Evolutionary conservation across 495 filamentous ascomycete genomes (phyloP), one percentile per base, ranked within the genome.

Genomic region (Penicillium pulvis): DNA sequence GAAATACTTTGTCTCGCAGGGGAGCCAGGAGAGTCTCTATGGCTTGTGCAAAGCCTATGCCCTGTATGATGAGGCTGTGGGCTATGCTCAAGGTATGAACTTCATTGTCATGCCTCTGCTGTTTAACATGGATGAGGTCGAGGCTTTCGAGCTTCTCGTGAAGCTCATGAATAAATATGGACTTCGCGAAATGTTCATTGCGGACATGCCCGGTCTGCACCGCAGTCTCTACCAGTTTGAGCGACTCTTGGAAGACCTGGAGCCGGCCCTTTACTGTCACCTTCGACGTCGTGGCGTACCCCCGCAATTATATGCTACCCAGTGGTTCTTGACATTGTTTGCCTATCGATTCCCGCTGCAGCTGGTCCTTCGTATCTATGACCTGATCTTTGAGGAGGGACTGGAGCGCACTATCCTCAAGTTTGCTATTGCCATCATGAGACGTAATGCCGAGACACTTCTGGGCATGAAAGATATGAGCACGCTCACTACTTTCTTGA

Each of bases 311-410:
- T 99, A 99, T 69, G 94, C 94, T 44, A 98, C 94, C 0, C 94
- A 98, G 71, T 99, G 94, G 94, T 98, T 98, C 73, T 85, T 99
- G 44, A 99, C 94, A 6, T 83, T 99, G n/a, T 99, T 99, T 67
- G 93, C 94, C 16, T 98, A 99, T 72, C 89, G 96, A 47, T 99
- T 99, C 72, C 94, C 94, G 12, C 80, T 99, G 9, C 94, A 99
- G 68, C 83, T 99, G 2, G 94, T 98, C 20, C 83, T 99, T 51
- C 90, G 94, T 51, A 92, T 99, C 33, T 98, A 98, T 75, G 94
- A 99, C 72, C 81, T 99, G 33, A 92, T 99, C 44, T 84, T 99
- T 35, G 93, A 92, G 63, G 94, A 99, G 75, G 94, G 94, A 3
- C 78, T 99, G 16, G 93, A 93, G 56, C 89, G 87, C 36, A 86